These are phyloP conservation scores for Monilinia vaccinii-corymbosi DNA, from an alignment of 2,329 filamentous ascomycete species.

Conservation along the genomic window DNA sequence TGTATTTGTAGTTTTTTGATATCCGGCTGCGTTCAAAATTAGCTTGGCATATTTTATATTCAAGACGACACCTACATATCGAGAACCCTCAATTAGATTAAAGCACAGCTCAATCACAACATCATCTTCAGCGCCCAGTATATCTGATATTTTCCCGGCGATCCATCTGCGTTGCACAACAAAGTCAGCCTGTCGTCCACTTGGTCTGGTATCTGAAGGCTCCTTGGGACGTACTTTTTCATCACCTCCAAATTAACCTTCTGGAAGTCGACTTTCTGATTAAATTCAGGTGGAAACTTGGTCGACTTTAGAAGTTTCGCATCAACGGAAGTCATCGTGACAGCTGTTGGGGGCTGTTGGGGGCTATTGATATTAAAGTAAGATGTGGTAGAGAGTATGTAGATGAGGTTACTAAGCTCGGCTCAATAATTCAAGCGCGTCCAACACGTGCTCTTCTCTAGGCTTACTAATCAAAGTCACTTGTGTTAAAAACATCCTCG, in stretches of 20 bases:
- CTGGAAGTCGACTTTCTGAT: slow-evolving; percentile 89
- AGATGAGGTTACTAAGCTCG: not conserved
- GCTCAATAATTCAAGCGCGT: not conserved
- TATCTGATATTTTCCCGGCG: slow-evolving; percentile 73
- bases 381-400: not conserved
- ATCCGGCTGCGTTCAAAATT: slow-evolving; percentile 58
- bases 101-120: slow-evolving; percentile 83
- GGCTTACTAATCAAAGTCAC: too few relatives aligned
- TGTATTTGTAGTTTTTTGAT: slow-evolving; percentile 94
- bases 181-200: slow-evolving; percentile 14
- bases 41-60: slow-evolving; percentile 16
- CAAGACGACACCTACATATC: slow-evolving; percentile 52
- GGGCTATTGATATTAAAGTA: not conserved
- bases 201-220: slow-evolving; percentile 12
- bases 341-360: not conserved
- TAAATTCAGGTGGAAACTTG: slow-evolving; percentile 91
- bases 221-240: slow-evolving; percentile 66
- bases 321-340: slow-evolving; percentile 70
- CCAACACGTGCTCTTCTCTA: not conserved
- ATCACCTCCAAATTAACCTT: slow-evolving; percentile 97
- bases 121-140: slow-evolving; percentile 89
- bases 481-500: too few relatives aligned
- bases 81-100: slow-evolving; percentile 60
- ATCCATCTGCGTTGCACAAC: slow-evolving; percentile 64
- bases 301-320: slow-evolving; percentile 83